Evolutionary conservation across 2,329 filamentous ascomycete genomes (phyloP).

Genomic region (Penicillium capsulatum): DNA sequence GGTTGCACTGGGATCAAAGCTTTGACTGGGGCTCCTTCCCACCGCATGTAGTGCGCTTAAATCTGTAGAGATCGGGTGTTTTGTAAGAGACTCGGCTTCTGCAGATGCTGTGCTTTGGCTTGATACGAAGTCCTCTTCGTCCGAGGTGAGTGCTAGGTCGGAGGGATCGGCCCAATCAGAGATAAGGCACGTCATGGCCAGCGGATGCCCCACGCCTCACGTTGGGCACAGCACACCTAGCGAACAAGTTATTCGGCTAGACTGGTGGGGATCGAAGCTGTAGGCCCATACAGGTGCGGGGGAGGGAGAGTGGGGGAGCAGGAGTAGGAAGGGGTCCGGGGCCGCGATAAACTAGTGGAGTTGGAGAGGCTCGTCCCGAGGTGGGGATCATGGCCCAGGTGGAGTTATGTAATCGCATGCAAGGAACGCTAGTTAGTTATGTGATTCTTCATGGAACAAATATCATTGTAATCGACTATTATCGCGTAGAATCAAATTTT

Average conservation of each 20-base stretch:
- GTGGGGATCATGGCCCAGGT: constrained; percentile 11
- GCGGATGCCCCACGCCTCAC: not conserved
- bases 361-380: constrained; percentile 10
- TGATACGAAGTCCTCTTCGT: constrained; percentile 30
- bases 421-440: not conserved
- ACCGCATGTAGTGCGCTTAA: constrained; percentile 12
- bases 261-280: not conserved
- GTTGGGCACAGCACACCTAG: no score
- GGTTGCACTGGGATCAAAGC: constrained; percentile 8
- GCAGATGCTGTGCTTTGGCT: constrained; percentile 25
- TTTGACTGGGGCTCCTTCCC: constrained; percentile 8
- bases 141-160: constrained; percentile 24
- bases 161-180: constrained; percentile 24
- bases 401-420: constrained; percentile 11
- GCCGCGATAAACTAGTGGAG: constrained; percentile 17
- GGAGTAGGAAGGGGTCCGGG: constrained; percentile 10
- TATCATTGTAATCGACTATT: no score
- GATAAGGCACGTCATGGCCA: constrained; percentile 25
- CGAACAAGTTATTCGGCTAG: no score
- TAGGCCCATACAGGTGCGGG: no score
- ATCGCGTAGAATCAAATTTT: constrained; percentile 2
- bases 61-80: constrained; percentile 7
- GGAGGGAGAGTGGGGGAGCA: not conserved
- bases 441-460: not conserved
- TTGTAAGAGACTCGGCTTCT: constrained; percentile 11